Percentiles rank a stretch among this genome's conserved stretches.
Conservation (phyloP, 306 rosid species). For the Corylus avellana region DNA sequence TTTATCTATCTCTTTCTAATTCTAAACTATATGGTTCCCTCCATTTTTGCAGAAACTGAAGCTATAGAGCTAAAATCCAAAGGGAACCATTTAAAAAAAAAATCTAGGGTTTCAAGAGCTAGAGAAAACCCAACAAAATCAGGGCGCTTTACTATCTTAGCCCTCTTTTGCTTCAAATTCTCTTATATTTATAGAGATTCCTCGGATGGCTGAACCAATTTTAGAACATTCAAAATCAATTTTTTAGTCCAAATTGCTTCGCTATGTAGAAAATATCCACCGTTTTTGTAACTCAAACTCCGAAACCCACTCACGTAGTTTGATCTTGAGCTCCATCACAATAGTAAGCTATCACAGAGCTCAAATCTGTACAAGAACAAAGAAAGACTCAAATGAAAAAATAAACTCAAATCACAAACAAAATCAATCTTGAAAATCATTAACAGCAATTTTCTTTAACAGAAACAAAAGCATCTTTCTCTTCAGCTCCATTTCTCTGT, state of each 20-base stretch:
- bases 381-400: conserved; percentile 16
- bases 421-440: conserved; percentile 9
- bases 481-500: not conserved
- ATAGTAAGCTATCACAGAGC: conserved; percentile 25
- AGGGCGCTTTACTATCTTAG: conserved; percentile 23
- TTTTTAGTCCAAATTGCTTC: conserved; percentile 30
- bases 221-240: conserved; percentile 24
- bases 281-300: conserved; percentile 25
- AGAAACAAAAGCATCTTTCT: not conserved
- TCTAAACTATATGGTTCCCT: conserved; percentile 40
- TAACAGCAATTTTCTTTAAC: not conserved
- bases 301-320: conserved; percentile 18
- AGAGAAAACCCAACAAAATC: conserved; percentile 34
- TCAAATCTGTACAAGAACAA: conserved; percentile 51
- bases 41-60: conserved; percentile 45
- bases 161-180: conserved; percentile 36
- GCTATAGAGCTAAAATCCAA: conserved; percentile 34
- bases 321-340: conserved; percentile 41
- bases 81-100: conserved; percentile 17
- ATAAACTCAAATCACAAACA: conserved; percentile 28
- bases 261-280: conserved; percentile 21
- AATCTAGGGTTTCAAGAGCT: conserved; percentile 20
- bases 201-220: conserved; percentile 20
- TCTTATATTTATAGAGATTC: conserved; percentile 13
- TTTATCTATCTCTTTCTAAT: conserved; percentile 30